Evolutionary conservation across 305 asterid genomes (phyloP), one percentile per base, ranked within the genome.

Genomic region (Solanum hybrid): DNA sequence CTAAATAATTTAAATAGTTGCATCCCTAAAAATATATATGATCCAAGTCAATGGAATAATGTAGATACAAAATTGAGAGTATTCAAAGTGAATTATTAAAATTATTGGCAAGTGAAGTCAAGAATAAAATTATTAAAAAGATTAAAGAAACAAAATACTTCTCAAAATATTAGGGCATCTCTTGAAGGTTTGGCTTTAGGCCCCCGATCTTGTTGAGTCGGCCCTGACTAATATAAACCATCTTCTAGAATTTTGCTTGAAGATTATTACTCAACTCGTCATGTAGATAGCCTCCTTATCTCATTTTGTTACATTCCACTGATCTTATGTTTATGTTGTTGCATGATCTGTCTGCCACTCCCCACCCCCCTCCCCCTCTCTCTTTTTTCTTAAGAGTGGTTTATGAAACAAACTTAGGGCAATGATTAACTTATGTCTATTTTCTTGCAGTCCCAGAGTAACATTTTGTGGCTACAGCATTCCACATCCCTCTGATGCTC

Each of bases 401-500:
- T 40, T 81, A 27, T 27, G 86, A 64, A 27, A 8, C 86, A 16
- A 81, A 4, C 71, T 14, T 81, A 27, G 86, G 86, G 9, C 37
- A 26, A 13, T 80, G 71, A 20, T 82, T 51, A 51, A 84, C 87
- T 84, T 24, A 17, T 20, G 12, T 84, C 10, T 84, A 86, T 9
- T 77, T 60, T 42, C 88, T 88, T 94, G 95, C 96, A 96, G 99
- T 93, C 95, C 98, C 27, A 92, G 98, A 92, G 96, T 96, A 22
- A 32, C 96, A 78, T 91, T 95, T 88, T 95, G 97, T 46, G 99
- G 98, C 22, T 95, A 95, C 93, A 97, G 98, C 94, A 96, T 96
- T 85, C 99, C 98, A 4, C 89, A 97, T 89, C 99, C 99, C 82
- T 91, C 98, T 20, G 99, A 96, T 91, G 97, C 98, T 88, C 91